Percentiles rank a stretch among this genome's conserved stretches.
phyloP scores from a whole-genome alignment of 805 yeast species.

The Isabelozyma heimii region DNA sequence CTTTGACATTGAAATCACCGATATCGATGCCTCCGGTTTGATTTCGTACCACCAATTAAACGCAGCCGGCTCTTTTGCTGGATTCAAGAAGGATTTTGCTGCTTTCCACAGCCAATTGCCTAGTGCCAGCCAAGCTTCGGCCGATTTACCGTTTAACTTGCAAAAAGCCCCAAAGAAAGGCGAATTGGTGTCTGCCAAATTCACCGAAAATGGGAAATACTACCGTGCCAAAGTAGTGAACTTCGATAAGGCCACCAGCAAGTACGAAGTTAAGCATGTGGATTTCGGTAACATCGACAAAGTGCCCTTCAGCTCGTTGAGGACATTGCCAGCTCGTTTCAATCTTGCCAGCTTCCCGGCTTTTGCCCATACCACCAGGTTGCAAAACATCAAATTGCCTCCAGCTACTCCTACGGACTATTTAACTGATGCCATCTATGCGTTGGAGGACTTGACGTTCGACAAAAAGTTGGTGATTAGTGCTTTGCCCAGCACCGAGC shows the following conservation, averaged over 20 bases:
- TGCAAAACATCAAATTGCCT: slow-evolving; percentile 56
- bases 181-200: slow-evolving; percentile 55
- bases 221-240: slow-evolving; percentile 56
- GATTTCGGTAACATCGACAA: slow-evolving; percentile 59
- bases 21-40: slow-evolving; percentile 40
- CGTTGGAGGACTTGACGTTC: slow-evolving; percentile 50
- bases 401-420: slow-evolving; percentile 56
- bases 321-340: slow-evolving; percentile 54
- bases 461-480: slow-evolving; percentile 56
- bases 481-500: slow-evolving; percentile 39
- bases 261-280: slow-evolving; percentile 52
- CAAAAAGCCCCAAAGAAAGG: slow-evolving; percentile 48
- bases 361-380: slow-evolving; percentile 54
- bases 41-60: slow-evolving; percentile 47
- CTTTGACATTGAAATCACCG: slow-evolving; percentile 54
- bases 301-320: slow-evolving; percentile 43
- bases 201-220: slow-evolving; percentile 50
- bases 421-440: slow-evolving; percentile 50
- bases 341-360: slow-evolving; percentile 37
- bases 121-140: slow-evolving; percentile 34
- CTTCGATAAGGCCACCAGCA: slow-evolving; percentile 41
- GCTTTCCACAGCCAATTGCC: slow-evolving; percentile 39
- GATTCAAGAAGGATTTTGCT: slow-evolving; percentile 48
- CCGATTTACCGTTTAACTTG: slow-evolving; percentile 39
- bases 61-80: slow-evolving; percentile 31